Conservation (phyloP, 1,284 basidiomycete genomes). For the Fomitopsis pinicola region DNA sequence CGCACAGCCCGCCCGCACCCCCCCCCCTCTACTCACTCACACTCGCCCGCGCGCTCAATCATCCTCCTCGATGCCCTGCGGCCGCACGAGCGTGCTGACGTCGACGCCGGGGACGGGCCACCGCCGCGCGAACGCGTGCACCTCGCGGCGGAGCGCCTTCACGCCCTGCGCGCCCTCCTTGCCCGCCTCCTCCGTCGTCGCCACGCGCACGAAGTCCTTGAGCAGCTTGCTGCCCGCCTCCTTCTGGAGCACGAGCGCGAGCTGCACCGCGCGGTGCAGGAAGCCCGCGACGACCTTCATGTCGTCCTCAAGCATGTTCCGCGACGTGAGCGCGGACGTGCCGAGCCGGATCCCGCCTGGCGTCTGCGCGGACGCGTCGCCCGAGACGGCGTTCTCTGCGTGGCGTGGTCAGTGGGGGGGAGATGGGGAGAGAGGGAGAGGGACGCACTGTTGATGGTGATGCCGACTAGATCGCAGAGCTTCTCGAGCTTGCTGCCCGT, state of each 20-base stretch:
- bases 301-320: constrained; percentile 89
- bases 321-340: constrained; percentile 91
- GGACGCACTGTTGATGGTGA: constrained; percentile 87
- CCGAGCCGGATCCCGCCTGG: constrained; percentile 98
- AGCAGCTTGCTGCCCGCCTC: constrained; percentile 94
- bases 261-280: constrained; percentile 89
- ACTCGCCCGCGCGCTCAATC: constrained; percentile 6
- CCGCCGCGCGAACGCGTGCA: constrained; percentile 73
- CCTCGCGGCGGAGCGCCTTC: constrained; percentile 69
- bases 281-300: constrained; percentile 87
- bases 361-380: constrained; percentile 92
- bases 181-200: constrained; percentile 66
- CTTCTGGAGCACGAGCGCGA: constrained; percentile 84
- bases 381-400: constrained; percentile 93
- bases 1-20: neutral
- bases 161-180: constrained; percentile 74
- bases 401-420: constrained; percentile 1
- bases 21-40: neutral
- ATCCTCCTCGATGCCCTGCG: constrained; percentile 64
- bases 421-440: neutral
- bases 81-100: constrained; percentile 54
- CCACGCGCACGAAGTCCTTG: constrained; percentile 92
- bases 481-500: constrained; percentile 99
- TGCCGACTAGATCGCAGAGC: constrained; percentile 94
- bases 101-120: constrained; percentile 96